A percentile compares a stretch with the other conserved stretches of the same genome.
Evolutionary conservation across 305 asterid genomes (phyloP).

Genomic region (Solanum hybrid): DNA sequence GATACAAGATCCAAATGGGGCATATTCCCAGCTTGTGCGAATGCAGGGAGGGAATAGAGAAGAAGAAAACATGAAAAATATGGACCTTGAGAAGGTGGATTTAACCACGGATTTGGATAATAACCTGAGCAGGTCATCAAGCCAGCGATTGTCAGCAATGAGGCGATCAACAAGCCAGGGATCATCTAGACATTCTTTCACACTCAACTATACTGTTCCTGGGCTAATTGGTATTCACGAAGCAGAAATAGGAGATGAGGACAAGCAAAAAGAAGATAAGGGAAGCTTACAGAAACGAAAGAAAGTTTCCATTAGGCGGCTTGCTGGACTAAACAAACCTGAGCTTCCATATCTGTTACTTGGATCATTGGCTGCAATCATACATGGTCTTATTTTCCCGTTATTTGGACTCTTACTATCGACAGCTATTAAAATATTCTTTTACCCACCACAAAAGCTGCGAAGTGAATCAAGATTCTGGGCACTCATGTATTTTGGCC

Average conservation of each 20-base stretch:
- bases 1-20: slow-evolving; percentile 33
- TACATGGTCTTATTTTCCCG: slow-evolving; percentile 56
- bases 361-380: slow-evolving; percentile 54
- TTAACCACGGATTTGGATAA: slow-evolving; percentile 18
- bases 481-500: slow-evolving; percentile 44
- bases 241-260: slow-evolving; percentile 16
- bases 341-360: slow-evolving; percentile 46
- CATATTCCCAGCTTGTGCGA: slow-evolving; percentile 33
- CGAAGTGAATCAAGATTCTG: slow-evolving; percentile 44
- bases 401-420: slow-evolving; percentile 67
- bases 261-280: slow-evolving; percentile 12
- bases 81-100: slow-evolving; percentile 27
- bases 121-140: slow-evolving; percentile 35
- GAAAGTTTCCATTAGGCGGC: slow-evolving; percentile 41
- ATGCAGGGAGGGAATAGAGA: slow-evolving; percentile 36
- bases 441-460: slow-evolving; percentile 47
- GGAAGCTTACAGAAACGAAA: slow-evolving; percentile 15
- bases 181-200: slow-evolving; percentile 46
- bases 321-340: slow-evolving; percentile 53
- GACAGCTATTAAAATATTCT: slow-evolving; percentile 52
- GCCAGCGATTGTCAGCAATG: slow-evolving; percentile 36
- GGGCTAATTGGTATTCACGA: slow-evolving; percentile 28
- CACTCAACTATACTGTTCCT: slow-evolving; percentile 31
- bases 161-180: slow-evolving; percentile 49
- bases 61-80: slow-evolving; percentile 4